A percentile compares a stretch with the other conserved stretches of the same genome.
These are phyloP conservation scores for Vitis labrusca DNA, from an alignment of 164 flowering plant genomes.

Conservation along the genomic window DNA sequence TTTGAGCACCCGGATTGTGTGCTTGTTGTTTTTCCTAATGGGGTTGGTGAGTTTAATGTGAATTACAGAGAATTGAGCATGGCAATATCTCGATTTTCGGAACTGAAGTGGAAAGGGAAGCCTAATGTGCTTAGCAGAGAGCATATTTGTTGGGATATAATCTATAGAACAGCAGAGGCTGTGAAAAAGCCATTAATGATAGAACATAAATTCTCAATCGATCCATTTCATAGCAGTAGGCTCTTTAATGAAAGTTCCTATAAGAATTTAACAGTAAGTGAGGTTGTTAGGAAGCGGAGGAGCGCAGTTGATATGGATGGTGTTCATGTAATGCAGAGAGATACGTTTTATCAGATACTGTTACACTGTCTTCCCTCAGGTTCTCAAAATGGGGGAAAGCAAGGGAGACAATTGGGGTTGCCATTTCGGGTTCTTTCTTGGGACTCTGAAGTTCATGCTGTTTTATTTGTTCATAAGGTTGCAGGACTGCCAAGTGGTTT, in stretches of 20 bases:
- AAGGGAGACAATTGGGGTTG: conserved; percentile 60
- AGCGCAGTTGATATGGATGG: conserved; percentile 99
- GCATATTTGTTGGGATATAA: conserved; percentile 87
- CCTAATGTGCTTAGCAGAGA: conserved; percentile 82
- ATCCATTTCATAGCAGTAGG: conserved; percentile 46
- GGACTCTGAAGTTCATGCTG: conserved; percentile 84
- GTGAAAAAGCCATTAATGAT: conserved; percentile 63
- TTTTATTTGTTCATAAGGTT: conserved; percentile 82
- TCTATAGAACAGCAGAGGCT: conserved; percentile 75
- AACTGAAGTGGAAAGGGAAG: conserved; percentile 74
- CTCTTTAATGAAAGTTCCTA: conserved; percentile 47
- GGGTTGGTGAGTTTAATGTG: conserved; percentile 37
- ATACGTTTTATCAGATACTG: conserved; percentile 81
- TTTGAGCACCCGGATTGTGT: conserved; percentile 92
- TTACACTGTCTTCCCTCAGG: conserved; percentile 92
- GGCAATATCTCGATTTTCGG: conserved; percentile 38
- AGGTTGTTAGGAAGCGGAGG: conserved; percentile 82
- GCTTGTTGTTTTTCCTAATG: conserved; percentile 65
- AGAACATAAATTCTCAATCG: conserved; percentile 21
- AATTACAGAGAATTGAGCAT: conserved; percentile 52
- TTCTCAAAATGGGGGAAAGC: conserved; percentile 42
- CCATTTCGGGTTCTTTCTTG: conserved; percentile 85
- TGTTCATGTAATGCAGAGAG: conserved; percentile 52
- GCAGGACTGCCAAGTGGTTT: conserved; percentile 70
- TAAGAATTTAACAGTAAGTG: conserved; percentile 55